A percentile compares a stretch with the other conserved stretches of the same genome.
phyloP scores from a whole-genome alignment of 805 yeast species.

The Metschnikowia sp. region DNA sequence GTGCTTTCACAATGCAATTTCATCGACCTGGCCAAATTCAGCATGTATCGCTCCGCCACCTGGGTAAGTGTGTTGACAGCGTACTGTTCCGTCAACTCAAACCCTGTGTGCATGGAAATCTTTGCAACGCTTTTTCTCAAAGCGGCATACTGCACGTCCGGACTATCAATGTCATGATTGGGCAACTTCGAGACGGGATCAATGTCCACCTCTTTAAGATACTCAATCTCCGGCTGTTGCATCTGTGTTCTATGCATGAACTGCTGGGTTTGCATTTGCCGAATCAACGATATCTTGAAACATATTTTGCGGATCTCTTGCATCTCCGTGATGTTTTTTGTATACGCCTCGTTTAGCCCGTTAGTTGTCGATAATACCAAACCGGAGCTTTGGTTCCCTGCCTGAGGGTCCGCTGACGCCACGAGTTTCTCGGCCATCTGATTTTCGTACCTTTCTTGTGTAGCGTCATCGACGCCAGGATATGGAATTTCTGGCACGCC shows the following conservation, averaged over 20 bases:
- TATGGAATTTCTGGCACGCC: slow-evolving; percentile 68
- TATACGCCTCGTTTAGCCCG: slow-evolving; percentile 61
- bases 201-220: slow-evolving; percentile 66
- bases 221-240: slow-evolving; percentile 63
- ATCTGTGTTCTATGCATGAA: slow-evolving; percentile 71
- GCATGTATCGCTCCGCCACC: slow-evolving; percentile 75
- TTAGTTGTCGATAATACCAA: slow-evolving; percentile 37
- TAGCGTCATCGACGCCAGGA: slow-evolving; percentile 45
- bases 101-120: slow-evolving; percentile 87
- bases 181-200: slow-evolving; percentile 75
- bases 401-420: slow-evolving; percentile 25
- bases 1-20: slow-evolving; percentile 68
- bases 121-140: slow-evolving; percentile 71
- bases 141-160: slow-evolving; percentile 61
- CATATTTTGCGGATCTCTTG: slow-evolving; percentile 87
- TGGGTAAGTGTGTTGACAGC: slow-evolving; percentile 82
- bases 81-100: slow-evolving; percentile 73
- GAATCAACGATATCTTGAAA: slow-evolving; percentile 79
- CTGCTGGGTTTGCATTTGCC: slow-evolving; percentile 86
- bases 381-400: slow-evolving; percentile 22
- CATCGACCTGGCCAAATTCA: slow-evolving; percentile 68
- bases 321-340: slow-evolving; percentile 69
- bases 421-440: slow-evolving; percentile 33
- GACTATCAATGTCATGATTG: slow-evolving; percentile 60
- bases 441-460: slow-evolving; percentile 39